These are phyloP conservation scores for Babesia bovis DNA, from an alignment of 169 alveolate species.

Conservation along the genomic window DNA sequence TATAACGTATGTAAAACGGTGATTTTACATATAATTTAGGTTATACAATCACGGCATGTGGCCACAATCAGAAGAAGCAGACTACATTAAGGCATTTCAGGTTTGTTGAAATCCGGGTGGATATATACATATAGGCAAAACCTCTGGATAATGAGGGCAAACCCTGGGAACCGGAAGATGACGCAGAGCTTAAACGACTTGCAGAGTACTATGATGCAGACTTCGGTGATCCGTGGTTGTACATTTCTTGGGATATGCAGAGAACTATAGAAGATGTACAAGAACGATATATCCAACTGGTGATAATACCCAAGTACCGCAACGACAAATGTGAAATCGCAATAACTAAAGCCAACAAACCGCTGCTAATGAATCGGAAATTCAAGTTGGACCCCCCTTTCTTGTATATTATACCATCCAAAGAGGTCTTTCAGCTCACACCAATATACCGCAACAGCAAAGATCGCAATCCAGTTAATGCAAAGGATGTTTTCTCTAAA, in stretches of 20 bases:
- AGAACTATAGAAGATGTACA: constrained; percentile 81
- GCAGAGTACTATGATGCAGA: constrained; percentile 80
- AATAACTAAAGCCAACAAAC: constrained; percentile 74
- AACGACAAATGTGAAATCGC: constrained; percentile 78
- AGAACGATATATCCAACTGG: constrained; percentile 71
- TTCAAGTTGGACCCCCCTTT: constrained; percentile 84
- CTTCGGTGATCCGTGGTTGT: constrained; percentile 87
- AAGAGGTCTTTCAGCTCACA: constrained; percentile 67
- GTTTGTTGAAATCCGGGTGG: not conserved
- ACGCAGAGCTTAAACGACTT: constrained; percentile 69
- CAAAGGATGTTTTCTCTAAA: constrained; percentile 42
- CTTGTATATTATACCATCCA: constrained; percentile 79
- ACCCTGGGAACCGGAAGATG: constrained; percentile 81
- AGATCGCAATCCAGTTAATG: constrained; percentile 17
- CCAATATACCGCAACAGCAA: constrained; percentile 22
- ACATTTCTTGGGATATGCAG: constrained; percentile 87
- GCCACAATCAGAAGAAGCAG: constrained; percentile 77
- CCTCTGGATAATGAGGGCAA: constrained; percentile 81
- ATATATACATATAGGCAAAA: constrained; percentile 57
- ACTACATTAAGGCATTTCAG: constrained; percentile 77
- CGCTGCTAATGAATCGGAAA: constrained; percentile 80
- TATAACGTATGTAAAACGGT: constrained; percentile 60
- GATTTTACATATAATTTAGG: constrained; percentile 15
- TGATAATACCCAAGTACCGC: constrained; percentile 68
- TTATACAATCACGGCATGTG: constrained; percentile 83